Evolutionary conservation across 2,329 filamentous ascomycete species (phyloP), one percentile per base, ranked within the genome.

Genomic region (Teratosphaeria gauchensis): DNA sequence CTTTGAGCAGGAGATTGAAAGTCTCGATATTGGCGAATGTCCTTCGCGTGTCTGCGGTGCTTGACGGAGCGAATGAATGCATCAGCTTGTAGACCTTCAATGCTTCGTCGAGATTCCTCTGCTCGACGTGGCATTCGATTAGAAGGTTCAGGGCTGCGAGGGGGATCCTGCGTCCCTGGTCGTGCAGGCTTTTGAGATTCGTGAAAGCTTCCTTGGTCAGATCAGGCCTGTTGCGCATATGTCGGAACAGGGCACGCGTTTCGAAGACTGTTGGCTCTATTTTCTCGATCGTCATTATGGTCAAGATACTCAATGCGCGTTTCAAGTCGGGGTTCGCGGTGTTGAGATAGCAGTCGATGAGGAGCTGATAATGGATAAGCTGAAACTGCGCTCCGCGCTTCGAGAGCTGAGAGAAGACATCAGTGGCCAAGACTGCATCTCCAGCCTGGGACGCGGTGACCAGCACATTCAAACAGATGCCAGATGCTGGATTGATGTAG

Each of bases 331-430:
- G 69, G 9, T 65, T 63, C 1, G 79, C 77, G 3, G 77, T 75
- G 16, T 72, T 72, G 11, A 84, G 77, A 68, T 95, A 90, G 3
- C 87, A 82, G 59, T 89, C 84, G 6, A 92, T 77, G 31, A 96
- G 79, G 31, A 87, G 81, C 71, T 95, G 90, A 73, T 94, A 95
- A 69, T 96, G 90, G 62, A 87, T 80, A 5, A 81, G 73, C 8
- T 80, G 77, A 42, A 91, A 77, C 48, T 80, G 78, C 1, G 81
- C 80, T 14, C 79, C 79, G 28, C 84, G 80, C 8, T 80, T 76
- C 4, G 81, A 79, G 19, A 92, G 78, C 56, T 85, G 74, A 28
- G 84, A 80, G 61, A 95, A 83, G 32, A 88, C 87, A 32, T 87
- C 82, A 5, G 84, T 85, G 1, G 88, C 89, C 9, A 96, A 78